Percentiles rank a stretch among this genome's conserved stretches.
Evolutionary conservation across 441 rosid genomes (phyloP).

Genomic region (Hura crepitans): DNA sequence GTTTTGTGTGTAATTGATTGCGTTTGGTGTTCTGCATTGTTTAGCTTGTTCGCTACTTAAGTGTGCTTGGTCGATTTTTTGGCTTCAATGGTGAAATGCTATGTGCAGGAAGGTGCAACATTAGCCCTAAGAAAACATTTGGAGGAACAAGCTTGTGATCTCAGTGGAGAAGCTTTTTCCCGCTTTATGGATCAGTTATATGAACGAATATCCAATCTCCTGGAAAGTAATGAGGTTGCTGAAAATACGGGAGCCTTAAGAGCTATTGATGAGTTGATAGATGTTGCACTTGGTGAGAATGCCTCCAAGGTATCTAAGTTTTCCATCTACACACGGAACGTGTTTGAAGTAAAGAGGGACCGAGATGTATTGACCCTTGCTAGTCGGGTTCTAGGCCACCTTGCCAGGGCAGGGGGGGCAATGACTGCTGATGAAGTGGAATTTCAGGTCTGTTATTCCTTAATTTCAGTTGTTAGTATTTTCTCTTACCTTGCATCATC

Average conservation of each 20-base stretch:
- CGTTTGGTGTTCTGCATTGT: background rate
- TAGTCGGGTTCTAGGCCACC: constrained; percentile 93
- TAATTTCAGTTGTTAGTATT: constrained; percentile 15
- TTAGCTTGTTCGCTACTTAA: background rate
- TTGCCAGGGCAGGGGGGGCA: constrained; percentile 97
- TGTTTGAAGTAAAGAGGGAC: constrained; percentile 83
- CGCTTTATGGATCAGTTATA: constrained; percentile 86
- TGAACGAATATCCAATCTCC: constrained; percentile 60
- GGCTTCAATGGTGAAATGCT: background rate
- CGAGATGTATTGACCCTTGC: constrained; percentile 83
- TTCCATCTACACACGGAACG: constrained; percentile 64
- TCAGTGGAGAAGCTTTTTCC: constrained; percentile 77
- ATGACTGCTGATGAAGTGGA: constrained; percentile 99
- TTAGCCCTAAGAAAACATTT: constrained; percentile 76
- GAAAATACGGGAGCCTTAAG: constrained; percentile 92
- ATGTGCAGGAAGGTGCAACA: constrained; percentile 68
- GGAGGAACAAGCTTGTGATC: constrained; percentile 90
- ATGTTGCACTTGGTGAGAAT: constrained; percentile 87
- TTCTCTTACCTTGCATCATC: constrained; percentile 10
- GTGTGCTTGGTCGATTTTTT: too few species aligned
- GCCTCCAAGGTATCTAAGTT: constrained; percentile 94
- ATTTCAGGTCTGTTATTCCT: constrained; percentile 59
- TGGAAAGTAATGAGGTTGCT: constrained; percentile 69
- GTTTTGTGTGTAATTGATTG: constrained; percentile 3
- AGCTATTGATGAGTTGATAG: constrained; percentile 93